Evolutionary conservation across 2,329 filamentous ascomycete species (phyloP), one percentile per base, ranked within the genome.

Genomic region (Hypoxylon sp.): DNA sequence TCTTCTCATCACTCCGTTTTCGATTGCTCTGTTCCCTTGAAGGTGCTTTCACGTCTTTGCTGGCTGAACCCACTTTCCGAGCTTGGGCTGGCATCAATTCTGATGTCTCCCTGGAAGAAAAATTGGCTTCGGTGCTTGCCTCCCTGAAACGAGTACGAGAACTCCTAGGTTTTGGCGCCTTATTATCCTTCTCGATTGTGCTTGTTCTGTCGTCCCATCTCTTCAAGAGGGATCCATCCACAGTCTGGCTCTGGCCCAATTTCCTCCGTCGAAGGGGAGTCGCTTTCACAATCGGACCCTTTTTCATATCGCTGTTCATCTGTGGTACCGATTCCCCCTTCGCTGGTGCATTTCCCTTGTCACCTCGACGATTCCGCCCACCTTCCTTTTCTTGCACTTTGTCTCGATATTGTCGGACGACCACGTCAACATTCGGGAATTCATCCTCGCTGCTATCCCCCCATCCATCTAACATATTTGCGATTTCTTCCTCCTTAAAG

Each of bases 361-460:
- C 58, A 9, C 34, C 51, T 23, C 57, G 27, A n/a, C 16, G 1
- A 8, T 21, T 23, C 25, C 3, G 23, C 27, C 46, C 8, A 14
- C 43, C 45, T 2, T 53, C 58, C 19, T 56, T 55, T 23, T 19
- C 23, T 51, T 56, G 46, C 25, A 48, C 51, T 54, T 60, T 70
- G 21, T 68, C 62, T 62, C 69, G 73, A 21, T 72, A 67, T 21
- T 57, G 67, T 50, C 63, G 66, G 62, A 75, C 47, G 7, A 82
- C 63, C 1, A 75, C 74, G 39, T 78, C 75, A 23, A 81, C 61
- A 32, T 80, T 79, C 1, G 81, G 80, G 25, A 83, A 77, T 32
- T 83, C 82, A 43, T 83, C 81, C 19, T 82, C 79, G 56, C 66
- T 69, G 32, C 82, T 79, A 55, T 65, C 71, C 43, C 59, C 67